Evolutionary conservation across 805 yeast genomes (phyloP), one percentile per base, ranked within the genome.

Genomic region (Candida insectorum): DNA sequence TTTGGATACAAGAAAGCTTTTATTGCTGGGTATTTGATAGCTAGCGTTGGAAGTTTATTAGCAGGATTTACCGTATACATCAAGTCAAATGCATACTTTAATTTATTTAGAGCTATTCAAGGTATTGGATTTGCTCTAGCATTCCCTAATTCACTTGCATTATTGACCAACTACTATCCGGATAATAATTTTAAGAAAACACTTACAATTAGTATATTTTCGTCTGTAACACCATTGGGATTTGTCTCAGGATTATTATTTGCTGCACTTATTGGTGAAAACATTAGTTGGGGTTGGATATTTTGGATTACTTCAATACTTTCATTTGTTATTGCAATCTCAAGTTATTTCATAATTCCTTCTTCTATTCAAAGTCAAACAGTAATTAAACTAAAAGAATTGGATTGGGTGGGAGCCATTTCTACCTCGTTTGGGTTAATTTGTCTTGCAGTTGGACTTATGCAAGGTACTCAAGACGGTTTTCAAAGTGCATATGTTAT

Each of bases 211-310:
- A 51, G 56, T 12, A 28, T 50, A 5, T 57, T 52, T 39, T 63
- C 61, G 3, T 55, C 62, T 4, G 58, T 58, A n/a, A 64, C 65
- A 1, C 63, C 64, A 3, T 26, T 40, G 9, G 65, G 64, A 3
- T 56, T 53, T 30, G 44, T 45, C 6, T 16, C 58, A 9, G 64
- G 64, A 3, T 51, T 60, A 1, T 26, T 56, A 10, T 50, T 58
- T 23, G 31, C 47, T n/a, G 9, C 56, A 53, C 5, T 30, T 55
- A 13, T 48, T 56, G 28, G 44, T 53, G 2, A 46, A 41, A 9
- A 24, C 45, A 1, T 55, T 51, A 30, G n/a, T n/a, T 20, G 23
- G 23, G 10, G 10, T 8, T 20, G 23, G 23, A 8, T 8, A 8
- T 20, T 20, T 20, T 58, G 62, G 60, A 41, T 49, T 2, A 36